These are phyloP conservation scores for Psilocybe cubensis DNA, from an alignment of 768 basidiomycete species.

Conservation along the genomic window DNA sequence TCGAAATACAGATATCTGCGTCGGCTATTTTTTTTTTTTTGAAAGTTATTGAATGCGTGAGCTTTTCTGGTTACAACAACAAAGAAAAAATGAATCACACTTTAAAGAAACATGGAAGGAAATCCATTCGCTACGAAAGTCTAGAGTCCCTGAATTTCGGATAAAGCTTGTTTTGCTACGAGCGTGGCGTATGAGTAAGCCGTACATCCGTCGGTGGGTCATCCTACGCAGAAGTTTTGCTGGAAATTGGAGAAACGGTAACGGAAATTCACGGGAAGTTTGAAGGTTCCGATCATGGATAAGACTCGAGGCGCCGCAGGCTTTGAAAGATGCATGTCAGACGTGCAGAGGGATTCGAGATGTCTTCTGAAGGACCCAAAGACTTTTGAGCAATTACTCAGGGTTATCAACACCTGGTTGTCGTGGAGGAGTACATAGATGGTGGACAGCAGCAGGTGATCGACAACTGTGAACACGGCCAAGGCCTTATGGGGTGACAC, in stretches of 20 bases:
- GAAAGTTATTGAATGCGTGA: neutral
- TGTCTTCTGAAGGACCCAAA: neutral
- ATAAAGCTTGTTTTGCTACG: neutral
- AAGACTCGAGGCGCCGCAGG: neutral
- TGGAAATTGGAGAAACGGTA: neutral
- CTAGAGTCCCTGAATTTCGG: neutral
- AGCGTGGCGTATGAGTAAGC: conserved; percentile 5
- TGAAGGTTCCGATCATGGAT: neutral
- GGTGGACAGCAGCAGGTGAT: neutral
- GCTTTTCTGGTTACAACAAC: neutral
- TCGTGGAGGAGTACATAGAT: neutral
- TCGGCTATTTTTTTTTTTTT: conserved; percentile 5
- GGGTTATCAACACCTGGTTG: neutral
- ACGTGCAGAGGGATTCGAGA: neutral
- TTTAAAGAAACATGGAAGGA: neutral
- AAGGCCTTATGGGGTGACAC: neutral
- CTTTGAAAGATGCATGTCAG: neutral
- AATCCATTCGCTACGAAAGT: neutral
- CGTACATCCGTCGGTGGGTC: conserved; percentile 5
- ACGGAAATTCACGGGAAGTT: neutral
- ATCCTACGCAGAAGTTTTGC: conserved; percentile 13
- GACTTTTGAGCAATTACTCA: neutral
- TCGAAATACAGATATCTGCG: conserved; percentile 13
- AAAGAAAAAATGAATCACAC: neutral
- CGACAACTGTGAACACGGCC: neutral